These are phyloP conservation scores for Podila minutissima DNA, from an alignment of 192 early-diverging fungal species.

Conservation along the genomic window DNA sequence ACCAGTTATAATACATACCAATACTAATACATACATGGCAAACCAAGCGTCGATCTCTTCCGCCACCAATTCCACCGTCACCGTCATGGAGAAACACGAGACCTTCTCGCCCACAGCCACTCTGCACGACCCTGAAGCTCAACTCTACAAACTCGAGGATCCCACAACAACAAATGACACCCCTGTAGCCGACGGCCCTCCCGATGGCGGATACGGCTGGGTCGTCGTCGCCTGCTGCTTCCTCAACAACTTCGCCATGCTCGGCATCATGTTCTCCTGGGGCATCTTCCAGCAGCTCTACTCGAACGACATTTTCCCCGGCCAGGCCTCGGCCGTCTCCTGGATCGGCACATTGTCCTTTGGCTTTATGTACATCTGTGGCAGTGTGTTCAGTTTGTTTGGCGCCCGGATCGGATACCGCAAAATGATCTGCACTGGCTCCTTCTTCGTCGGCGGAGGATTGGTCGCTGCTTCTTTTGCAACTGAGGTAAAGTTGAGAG, in stretches of 20 bases:
- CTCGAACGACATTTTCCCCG: constrained; percentile 48
- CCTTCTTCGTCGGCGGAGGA: constrained; percentile 31
- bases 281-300: constrained; percentile 60
- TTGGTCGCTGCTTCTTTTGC: constrained; percentile 55
- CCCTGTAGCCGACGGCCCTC: constrained; percentile 9
- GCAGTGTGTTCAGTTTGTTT: constrained; percentile 35
- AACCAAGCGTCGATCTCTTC: constrained; percentile 1
- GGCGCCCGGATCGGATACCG: constrained; percentile 42
- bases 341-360: constrained; percentile 54
- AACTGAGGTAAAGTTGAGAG: constrained; percentile 27
- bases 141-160: neutral
- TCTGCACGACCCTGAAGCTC: neutral
- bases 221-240: constrained; percentile 54
- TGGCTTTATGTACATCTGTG: constrained; percentile 41
- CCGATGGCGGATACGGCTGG: constrained; percentile 59
- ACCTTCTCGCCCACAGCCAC: neutral
- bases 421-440: constrained; percentile 32
- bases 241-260: constrained; percentile 51
- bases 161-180: neutral
- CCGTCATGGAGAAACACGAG: neutral
- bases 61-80: neutral
- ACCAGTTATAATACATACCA: too few relatives aligned
- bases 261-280: constrained; percentile 60
- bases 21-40: neutral
- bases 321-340: constrained; percentile 50